Base-by-base conservation (phyloP, 2,329 filamentous ascomycete genomes). In the Elsinoe australis region DNA sequence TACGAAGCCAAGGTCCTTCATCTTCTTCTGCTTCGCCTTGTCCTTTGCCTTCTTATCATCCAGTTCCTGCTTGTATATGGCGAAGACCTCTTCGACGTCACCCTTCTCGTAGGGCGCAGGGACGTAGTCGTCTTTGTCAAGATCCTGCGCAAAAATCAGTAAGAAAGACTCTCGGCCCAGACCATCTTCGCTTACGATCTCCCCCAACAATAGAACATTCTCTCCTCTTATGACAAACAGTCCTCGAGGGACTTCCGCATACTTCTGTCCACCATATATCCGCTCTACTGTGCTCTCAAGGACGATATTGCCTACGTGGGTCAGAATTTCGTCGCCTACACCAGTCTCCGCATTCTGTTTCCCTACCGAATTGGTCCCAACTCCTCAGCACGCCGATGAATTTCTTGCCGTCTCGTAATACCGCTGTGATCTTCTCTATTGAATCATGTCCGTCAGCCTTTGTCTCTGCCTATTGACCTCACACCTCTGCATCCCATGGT, bases 291-390 rank as follows among this genome's bases (percentile, higher is more conserved):
- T 95, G 58, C 88, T 87, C 68, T 95, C 89, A 45, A 98, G 80
- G 53, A 96, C 87, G 52, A 98, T 76, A 66, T 98, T 98, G 58
- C 89, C 90, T 95, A 61, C 4, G 5, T 18, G 14, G 17, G 12
- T 47, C 32, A 39, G 34, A 19, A 2, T 18, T 22, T 24, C 4
- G 18, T 19, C 26, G 26, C 4, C 17, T n/a, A 12, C 17, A 34
- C 31, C 29, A 1, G 12, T 6, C 19, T 1, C n/a, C 10, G 21
- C 15, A 22, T n/a, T n/a, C n/a, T n/a, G n/a, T n/a, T n/a, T n/a
- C n/a, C 58, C 8, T 81, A 95, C 89, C 90, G 62, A 95, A 96
- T 67, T 98, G 92, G 68, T 98, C 92, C 87, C 92, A 98, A 58
- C 87, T 94, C 61, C 92, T 78, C 57, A 98, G 70, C 38, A 96